Conservation (phyloP, 1,284 basidiomycete genomes). For the Microbotryum violaceum region DNA sequence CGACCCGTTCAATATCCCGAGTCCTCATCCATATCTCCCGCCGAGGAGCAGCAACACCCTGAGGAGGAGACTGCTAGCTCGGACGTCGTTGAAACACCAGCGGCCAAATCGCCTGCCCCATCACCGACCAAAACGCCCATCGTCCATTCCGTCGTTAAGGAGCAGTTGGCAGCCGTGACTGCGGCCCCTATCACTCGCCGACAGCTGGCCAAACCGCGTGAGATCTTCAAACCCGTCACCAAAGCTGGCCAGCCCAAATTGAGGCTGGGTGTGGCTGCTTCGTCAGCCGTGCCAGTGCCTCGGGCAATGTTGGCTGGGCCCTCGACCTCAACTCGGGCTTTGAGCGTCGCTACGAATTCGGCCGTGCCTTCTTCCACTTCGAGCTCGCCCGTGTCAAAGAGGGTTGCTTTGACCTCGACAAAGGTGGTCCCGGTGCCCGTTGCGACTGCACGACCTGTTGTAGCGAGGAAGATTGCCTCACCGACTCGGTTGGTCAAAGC, state of each 20-base stretch:
- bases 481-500: no score
- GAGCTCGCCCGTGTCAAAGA: no score
- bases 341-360: neutral
- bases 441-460: no score
- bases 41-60: no score
- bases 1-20: neutral
- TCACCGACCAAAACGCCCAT: no score
- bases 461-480: no score
- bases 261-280: neutral
- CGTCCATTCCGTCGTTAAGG: neutral
- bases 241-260: no score
- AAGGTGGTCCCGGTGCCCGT: no score
- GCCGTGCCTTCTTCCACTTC: no score
- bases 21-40: neutral
- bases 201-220: slow-evolving; percentile 13
- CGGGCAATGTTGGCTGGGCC: slow-evolving; percentile 2
- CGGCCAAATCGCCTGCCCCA: neutral
- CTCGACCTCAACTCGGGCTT: neutral
- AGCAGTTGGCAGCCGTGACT: neutral
- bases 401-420: no score
- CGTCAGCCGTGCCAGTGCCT: neutral
- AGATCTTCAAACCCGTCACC: neutral
- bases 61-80: no score
- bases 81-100: neutral
- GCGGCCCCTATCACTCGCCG: slow-evolving; percentile 18